Evolutionary conservation across 331 rosid species (phyloP).

Genomic region (Malus hybrid): DNA sequence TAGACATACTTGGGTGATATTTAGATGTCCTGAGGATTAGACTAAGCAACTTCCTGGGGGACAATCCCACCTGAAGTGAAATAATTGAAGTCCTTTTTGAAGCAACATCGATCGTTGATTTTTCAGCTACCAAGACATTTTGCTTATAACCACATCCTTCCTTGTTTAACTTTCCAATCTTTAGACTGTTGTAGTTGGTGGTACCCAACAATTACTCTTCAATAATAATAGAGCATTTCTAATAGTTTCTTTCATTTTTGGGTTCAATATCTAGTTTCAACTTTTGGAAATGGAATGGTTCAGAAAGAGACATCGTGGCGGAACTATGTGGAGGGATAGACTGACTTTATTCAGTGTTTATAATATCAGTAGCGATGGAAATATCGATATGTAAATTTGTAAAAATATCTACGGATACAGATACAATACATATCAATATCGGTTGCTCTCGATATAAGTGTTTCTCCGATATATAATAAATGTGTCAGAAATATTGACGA

Average conservation of each 20-base stretch:
- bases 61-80: constrained; percentile 31
- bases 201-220: background rate
- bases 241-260: background rate
- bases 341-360: no score
- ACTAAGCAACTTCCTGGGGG: constrained; percentile 31
- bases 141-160: background rate
- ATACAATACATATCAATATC: no score
- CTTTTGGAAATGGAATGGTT: background rate
- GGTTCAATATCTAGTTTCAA: background rate
- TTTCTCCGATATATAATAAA: no score
- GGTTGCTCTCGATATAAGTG: no score
- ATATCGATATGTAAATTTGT: no score
- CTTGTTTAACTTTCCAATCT: background rate
- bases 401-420: no score
- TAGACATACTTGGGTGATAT: background rate
- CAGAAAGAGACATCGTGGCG: background rate
- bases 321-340: no score
- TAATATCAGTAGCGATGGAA: no score
- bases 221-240: background rate
- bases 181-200: constrained; percentile 8
- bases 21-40: constrained; percentile 10
- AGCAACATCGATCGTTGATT: background rate
- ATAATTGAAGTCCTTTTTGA: background rate
- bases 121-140: constrained; percentile 13
- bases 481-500: no score